Evolutionary conservation across 352 stramenopile species (phyloP), one percentile per base, ranked within the genome.

Genomic region (Phytophthora fragariae): DNA sequence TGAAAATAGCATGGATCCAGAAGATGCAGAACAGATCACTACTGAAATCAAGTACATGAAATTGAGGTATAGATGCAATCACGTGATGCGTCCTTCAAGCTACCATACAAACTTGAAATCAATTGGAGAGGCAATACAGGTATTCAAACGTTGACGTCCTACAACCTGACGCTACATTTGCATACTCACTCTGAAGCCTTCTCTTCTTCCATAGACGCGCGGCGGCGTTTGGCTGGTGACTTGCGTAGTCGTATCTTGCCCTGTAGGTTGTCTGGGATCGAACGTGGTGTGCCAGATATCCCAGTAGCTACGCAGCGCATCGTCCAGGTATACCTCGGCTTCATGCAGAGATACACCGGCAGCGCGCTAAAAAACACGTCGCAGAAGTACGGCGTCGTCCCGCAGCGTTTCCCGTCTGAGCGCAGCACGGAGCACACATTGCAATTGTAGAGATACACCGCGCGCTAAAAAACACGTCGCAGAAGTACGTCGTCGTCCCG

Each of bases 381-480:
- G 14, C 62, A 69, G 29, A n/a, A 69, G 53, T 57, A 69, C 1
- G 62, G 62, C 8, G 35, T 68, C 0, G 37, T 68, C 12, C 52
- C 37, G 5, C 52, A 24, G 2, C 52, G 35, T 11, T 62, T 61
- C 3, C 24, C 52, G 29, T 56, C 37, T 5, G 27, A 41, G 5
- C 44, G 12, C 1, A 21, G 1, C 24, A 27, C 14, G 2, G 33
- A 54, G 15, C 62, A 57, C 14, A 62, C 39, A 5, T 62, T 68
- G 52, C 50, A 49, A 52, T 62, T 55, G 21, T n/a, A 68, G 1
- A 68, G 24, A 10, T 60, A 60, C 29, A 62, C 52, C 1, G 27
- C 7, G 27, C 14, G 6, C 9, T 37, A 24, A 29, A 27, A 12
- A 53, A 69, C 3, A 1, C 53, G 10, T 62, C 27, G 14, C 62